These are phyloP conservation scores for Daldinia vernicosa DNA, from an alignment of 495 filamentous ascomycete genomes.

Conservation along the genomic window DNA sequence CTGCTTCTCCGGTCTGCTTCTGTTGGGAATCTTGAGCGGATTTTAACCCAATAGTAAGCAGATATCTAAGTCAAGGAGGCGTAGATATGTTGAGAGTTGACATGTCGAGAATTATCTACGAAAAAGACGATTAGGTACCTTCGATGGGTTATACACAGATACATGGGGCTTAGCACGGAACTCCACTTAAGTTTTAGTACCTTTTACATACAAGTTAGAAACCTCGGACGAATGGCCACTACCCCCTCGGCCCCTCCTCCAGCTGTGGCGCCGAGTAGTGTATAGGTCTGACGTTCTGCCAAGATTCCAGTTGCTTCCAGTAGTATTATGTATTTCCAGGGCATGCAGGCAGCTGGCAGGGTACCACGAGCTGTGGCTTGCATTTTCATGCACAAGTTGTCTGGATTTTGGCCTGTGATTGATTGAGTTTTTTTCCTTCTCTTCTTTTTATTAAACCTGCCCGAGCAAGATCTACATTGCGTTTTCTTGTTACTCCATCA, in stretches of 20 bases:
- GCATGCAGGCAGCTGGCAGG: background rate
- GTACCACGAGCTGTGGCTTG: constrained; percentile 36
- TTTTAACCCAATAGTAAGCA: background rate
- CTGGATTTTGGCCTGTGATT: constrained; percentile 37
- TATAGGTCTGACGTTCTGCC: constrained; percentile 21
- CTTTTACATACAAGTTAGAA: background rate
- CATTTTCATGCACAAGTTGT: constrained; percentile 16
- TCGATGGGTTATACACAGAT: background rate
- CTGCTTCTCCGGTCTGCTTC: too few species aligned
- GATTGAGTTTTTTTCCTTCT: constrained; percentile 19
- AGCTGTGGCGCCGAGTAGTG: constrained; percentile 13
- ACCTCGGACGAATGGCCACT: constrained; percentile 3
- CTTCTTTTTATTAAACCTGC: constrained; percentile 11
- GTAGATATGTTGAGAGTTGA: background rate
- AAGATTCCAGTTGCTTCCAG: constrained; percentile 29
- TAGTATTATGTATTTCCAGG: background rate
- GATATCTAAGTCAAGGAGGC: background rate
- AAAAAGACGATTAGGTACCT: background rate
- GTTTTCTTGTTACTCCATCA: constrained; percentile 31
- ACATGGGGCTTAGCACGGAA: background rate
- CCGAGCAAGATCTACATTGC: constrained; percentile 28
- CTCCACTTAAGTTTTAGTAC: background rate
- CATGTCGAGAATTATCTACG: background rate
- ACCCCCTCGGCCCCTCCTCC: constrained; percentile 10
- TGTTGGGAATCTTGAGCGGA: background rate